A percentile compares a stretch with the other conserved stretches of the same genome.
phyloP scores from a whole-genome alignment of 208 protist species.

The Crithidia acanthocephali region DNA sequence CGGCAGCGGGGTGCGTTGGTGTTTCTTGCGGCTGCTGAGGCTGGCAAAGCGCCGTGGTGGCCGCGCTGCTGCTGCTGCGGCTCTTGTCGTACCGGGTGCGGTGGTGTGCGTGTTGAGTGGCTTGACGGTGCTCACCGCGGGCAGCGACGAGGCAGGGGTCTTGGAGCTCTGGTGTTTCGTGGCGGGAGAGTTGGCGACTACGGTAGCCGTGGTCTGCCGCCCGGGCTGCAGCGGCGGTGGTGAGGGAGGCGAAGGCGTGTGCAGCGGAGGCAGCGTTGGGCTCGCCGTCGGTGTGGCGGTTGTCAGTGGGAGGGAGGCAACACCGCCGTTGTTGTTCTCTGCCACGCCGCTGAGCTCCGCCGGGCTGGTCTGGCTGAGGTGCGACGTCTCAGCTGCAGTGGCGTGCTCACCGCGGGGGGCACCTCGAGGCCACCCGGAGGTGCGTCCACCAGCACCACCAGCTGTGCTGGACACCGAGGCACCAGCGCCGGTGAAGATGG shows the following conservation, averaged over 20 bases:
- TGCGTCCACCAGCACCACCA: neutral
- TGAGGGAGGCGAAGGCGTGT: neutral
- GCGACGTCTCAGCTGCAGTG: neutral
- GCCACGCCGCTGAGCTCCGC: neutral
- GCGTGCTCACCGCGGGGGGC: neutral
- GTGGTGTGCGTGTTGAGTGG: neutral
- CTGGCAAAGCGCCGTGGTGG: constrained; percentile 8
- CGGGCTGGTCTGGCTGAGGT: neutral
- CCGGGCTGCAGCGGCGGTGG: neutral
- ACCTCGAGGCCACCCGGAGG: neutral
- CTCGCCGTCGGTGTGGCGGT: neutral
- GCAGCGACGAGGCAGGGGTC: neutral
- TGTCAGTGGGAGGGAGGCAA: neutral
- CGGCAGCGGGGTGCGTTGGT: constrained; percentile 37
- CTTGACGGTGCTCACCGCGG: neutral
- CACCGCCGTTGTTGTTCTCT: neutral
- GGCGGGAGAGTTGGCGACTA: neutral
- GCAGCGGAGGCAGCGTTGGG: neutral
- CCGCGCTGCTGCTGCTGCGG: neutral
- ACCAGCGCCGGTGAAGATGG: neutral
- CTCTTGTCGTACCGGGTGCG: too few species aligned
- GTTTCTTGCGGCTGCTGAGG: constrained; percentile 12
- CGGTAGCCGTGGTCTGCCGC: neutral
- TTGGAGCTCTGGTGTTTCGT: neutral
- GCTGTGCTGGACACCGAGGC: neutral